Evolutionary conservation across 2,329 filamentous ascomycete genomes (phyloP).

Genomic region (Claviceps spartinae): DNA sequence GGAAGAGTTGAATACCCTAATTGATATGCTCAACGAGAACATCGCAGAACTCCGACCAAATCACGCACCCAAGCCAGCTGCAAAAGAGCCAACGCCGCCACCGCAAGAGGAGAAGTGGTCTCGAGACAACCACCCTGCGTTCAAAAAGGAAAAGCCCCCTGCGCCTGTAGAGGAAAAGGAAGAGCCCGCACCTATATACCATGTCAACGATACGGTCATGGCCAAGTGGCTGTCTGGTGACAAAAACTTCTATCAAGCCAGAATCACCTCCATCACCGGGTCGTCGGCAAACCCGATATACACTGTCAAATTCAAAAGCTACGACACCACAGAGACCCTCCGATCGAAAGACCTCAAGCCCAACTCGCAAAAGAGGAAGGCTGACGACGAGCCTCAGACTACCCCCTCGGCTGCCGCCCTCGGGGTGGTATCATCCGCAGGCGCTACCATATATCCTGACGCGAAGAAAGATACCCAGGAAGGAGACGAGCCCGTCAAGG

Average conservation of each 20-base stretch:
- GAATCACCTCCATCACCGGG: slow-evolving; percentile 87
- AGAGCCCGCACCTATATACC: slow-evolving; percentile 46
- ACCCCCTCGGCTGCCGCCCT: slow-evolving; percentile 27
- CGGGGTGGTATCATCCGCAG: slow-evolving; percentile 38
- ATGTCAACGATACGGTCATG: slow-evolving; percentile 79
- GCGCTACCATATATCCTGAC: slow-evolving; percentile 46
- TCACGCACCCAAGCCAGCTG: slow-evolving; percentile 30
- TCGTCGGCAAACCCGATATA: slow-evolving; percentile 86
- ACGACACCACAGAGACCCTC: slow-evolving; percentile 71
- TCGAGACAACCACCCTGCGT: slow-evolving; percentile 67
- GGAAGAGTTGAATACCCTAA: slow-evolving; percentile 68
- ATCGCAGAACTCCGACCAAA: slow-evolving; percentile 63
- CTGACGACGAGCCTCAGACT: slow-evolving; percentile 64
- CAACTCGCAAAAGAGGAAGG: slow-evolving; percentile 70
- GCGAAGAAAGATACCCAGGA: slow-evolving; percentile 48
- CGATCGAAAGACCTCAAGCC: slow-evolving; percentile 74
- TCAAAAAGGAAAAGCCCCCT: slow-evolving; percentile 45
- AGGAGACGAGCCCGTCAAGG: slow-evolving; percentile 53
- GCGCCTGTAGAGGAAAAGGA: slow-evolving; percentile 35
- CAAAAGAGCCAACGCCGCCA: slow-evolving; percentile 32
- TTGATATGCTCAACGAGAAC: slow-evolving; percentile 64
- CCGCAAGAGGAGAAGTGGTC: slow-evolving; percentile 60
- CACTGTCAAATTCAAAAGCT: slow-evolving; percentile 88
- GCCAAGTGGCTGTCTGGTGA: slow-evolving; percentile 88
- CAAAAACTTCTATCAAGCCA: slow-evolving; percentile 78